Percentiles rank a stretch among this genome's conserved stretches.
Evolutionary conservation across 805 yeast genomes (phyloP).

Genomic region (Barnettozyma salicaria): DNA sequence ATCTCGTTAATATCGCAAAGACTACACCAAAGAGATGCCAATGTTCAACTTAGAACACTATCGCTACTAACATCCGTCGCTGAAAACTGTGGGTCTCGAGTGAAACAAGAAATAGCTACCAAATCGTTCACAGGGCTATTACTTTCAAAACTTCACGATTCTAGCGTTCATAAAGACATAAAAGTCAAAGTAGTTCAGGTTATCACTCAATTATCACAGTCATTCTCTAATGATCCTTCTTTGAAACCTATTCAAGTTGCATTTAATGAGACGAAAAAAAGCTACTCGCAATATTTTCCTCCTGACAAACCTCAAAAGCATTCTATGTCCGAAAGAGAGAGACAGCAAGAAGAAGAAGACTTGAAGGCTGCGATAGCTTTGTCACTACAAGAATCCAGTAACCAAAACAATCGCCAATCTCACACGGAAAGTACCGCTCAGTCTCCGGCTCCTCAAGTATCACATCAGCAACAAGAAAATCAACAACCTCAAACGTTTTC

Average conservation of each 20-base stretch:
- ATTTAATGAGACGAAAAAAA: constrained; percentile 39
- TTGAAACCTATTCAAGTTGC: constrained; percentile 64
- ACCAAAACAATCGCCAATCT: constrained; percentile 12
- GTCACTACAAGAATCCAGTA: constrained; percentile 41
- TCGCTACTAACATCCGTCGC: constrained; percentile 55
- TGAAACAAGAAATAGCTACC: constrained; percentile 57
- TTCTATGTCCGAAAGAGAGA: constrained; percentile 39
- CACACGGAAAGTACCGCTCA: too few species aligned
- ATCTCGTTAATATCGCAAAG: constrained; percentile 42
- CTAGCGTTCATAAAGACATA: constrained; percentile 56
- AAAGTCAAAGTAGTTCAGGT: constrained; percentile 61
- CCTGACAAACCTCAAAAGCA: constrained; percentile 60
- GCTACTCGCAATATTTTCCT: constrained; percentile 34
- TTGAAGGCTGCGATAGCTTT: constrained; percentile 67
- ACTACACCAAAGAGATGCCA: constrained; percentile 51
- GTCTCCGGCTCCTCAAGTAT: constrained; percentile 5
- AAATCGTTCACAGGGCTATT: constrained; percentile 45
- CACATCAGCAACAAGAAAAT: constrained; percentile 8
- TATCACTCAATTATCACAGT: constrained; percentile 55
- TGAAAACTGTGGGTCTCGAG: constrained; percentile 70
- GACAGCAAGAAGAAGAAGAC: constrained; percentile 68
- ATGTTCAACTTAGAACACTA: constrained; percentile 55
- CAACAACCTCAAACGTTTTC: constrained; percentile 32
- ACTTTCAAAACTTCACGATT: constrained; percentile 44
- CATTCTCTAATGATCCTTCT: constrained; percentile 71